These are phyloP conservation scores for Fusarium sp. DNA, from an alignment of 2,329 filamentous ascomycete genomes.

Conservation along the genomic window DNA sequence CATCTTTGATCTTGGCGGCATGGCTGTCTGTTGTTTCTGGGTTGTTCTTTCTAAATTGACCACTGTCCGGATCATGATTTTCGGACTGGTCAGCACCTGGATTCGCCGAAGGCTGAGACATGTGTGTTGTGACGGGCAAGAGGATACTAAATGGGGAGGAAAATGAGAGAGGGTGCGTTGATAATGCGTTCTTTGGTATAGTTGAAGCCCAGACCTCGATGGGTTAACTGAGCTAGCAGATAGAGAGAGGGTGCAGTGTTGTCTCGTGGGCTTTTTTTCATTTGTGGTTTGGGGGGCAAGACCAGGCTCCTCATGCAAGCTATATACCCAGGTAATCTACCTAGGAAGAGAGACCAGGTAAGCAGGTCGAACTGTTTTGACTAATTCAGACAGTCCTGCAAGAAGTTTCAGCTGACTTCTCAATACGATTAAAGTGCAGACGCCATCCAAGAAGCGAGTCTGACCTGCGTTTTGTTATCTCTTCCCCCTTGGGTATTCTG, in stretches of 20 bases:
- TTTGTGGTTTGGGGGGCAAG: not conserved
- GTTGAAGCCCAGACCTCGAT: too few relatives aligned
- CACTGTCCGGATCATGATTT: not conserved
- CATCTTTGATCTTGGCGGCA: not conserved
- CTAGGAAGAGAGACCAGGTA: not conserved
- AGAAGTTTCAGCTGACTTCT: not conserved
- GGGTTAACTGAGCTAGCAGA: too few relatives aligned
- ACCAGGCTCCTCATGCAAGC: not conserved
- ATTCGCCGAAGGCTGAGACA: not conserved
- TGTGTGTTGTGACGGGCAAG: not conserved
- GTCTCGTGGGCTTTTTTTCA: not conserved
- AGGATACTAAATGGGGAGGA: not conserved
- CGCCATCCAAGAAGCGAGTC: not conserved
- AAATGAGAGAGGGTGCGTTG: not conserved
- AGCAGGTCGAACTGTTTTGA: not conserved
- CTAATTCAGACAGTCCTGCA: not conserved
- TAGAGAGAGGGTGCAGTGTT: not conserved
- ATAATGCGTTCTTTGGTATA: too few relatives aligned
- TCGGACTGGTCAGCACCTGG: not conserved
- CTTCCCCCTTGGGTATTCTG: not conserved
- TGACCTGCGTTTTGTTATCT: not conserved
- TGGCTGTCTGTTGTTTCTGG: not conserved
- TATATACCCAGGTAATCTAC: not conserved
- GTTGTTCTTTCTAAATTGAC: fast-evolving
- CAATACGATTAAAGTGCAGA: not conserved